Percentiles rank a stretch among this genome's conserved stretches.
These are phyloP conservation scores for Penicillium chermesinum DNA, from an alignment of 495 filamentous ascomycete species.

Conservation along the genomic window DNA sequence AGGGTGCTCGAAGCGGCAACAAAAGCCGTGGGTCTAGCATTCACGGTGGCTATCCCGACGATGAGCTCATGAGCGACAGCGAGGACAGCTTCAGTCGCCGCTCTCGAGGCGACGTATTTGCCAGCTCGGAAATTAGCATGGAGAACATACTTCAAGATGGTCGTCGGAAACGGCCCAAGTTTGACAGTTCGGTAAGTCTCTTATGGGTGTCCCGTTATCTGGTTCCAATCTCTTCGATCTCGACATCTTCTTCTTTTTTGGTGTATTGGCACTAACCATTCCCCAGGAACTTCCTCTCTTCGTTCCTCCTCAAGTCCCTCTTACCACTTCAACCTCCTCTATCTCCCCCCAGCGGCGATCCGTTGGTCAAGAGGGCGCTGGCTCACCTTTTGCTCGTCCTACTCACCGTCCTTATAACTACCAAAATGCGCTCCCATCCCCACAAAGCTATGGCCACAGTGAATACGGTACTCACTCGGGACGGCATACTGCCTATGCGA, in stretches of 20 bases:
- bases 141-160: constrained; percentile 97
- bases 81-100: constrained; percentile 72
- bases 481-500: constrained; percentile 42
- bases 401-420: constrained; percentile 70
- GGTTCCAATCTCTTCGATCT: constrained; percentile 4
- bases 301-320: constrained; percentile 86
- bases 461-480: constrained; percentile 43
- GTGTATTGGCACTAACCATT: constrained; percentile 11
- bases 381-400: constrained; percentile 63
- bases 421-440: constrained; percentile 67
- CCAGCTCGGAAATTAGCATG: constrained; percentile 93
- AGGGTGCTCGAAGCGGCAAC: constrained; percentile 54
- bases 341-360: constrained; percentile 84
- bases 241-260: constrained; percentile 4
- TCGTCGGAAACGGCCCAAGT: constrained; percentile 91
- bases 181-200: constrained; percentile 86
- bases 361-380: constrained; percentile 52
- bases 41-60: constrained; percentile 61
- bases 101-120: constrained; percentile 70
- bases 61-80: constrained; percentile 73
- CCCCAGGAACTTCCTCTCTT: constrained; percentile 88
- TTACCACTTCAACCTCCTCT: constrained; percentile 82
- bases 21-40: constrained; percentile 66
- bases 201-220: background rate
- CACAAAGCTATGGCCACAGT: constrained; percentile 63